Conservation (phyloP, 1,284 basidiomycete genomes). For the Sporisorium scitamineum region DNA sequence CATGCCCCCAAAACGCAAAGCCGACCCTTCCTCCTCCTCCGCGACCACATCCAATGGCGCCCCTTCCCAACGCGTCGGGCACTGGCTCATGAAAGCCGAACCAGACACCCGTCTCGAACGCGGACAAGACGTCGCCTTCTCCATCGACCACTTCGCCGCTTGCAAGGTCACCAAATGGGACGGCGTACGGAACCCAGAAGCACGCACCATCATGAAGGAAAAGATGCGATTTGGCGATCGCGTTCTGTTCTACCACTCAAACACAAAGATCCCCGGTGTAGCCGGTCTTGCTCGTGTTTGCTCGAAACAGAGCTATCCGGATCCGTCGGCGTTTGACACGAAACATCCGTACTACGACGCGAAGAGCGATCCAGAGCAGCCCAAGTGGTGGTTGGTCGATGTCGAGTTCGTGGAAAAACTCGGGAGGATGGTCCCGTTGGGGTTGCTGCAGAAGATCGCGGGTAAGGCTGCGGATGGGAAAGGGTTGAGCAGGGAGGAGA, state of each 20-base stretch:
- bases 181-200: constrained; percentile 89
- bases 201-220: constrained; percentile 86
- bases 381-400: constrained; percentile 89
- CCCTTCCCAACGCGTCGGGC: not conserved
- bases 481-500: constrained; percentile 75
- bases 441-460: constrained; percentile 80
- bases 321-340: constrained; percentile 50
- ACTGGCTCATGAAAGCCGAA: constrained; percentile 68
- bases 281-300: constrained; percentile 51
- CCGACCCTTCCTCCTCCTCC: not conserved
- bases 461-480: constrained; percentile 74
- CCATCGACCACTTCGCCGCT: constrained; percentile 53
- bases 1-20: constrained; percentile 43
- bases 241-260: constrained; percentile 88
- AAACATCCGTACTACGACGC: constrained; percentile 88
- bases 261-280: constrained; percentile 85
- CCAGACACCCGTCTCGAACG: constrained; percentile 59
- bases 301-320: constrained; percentile 44
- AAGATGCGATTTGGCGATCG: constrained; percentile 85
- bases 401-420: constrained; percentile 79
- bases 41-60: not conserved
- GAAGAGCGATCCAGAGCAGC: constrained; percentile 81
- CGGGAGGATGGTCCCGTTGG: constrained; percentile 81
- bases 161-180: constrained; percentile 82
- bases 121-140: constrained; percentile 64